These are phyloP conservation scores for Lipomyces starkeyi DNA, from an alignment of 805 yeast genomes.

Conservation along the genomic window DNA sequence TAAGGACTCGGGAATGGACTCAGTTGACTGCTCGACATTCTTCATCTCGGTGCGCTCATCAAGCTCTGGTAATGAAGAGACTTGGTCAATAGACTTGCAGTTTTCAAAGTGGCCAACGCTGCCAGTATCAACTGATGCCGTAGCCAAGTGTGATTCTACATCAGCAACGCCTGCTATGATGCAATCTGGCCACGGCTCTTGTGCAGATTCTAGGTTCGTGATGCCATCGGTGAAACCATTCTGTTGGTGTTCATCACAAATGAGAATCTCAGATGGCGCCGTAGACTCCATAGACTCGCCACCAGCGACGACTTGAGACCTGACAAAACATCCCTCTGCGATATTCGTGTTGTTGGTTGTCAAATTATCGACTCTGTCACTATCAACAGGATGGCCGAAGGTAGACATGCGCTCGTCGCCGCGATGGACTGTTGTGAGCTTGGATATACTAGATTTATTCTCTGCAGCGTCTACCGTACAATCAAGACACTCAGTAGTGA, in stretches of 20 bases:
- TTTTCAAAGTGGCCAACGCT: background rate
- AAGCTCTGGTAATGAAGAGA: background rate
- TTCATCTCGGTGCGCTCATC: no score
- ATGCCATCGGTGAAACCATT: background rate
- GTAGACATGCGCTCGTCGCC: no score
- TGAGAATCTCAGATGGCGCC: background rate
- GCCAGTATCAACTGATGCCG: background rate
- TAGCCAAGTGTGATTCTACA: background rate
- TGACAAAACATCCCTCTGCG: background rate
- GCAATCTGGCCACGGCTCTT: background rate
- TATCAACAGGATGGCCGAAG: background rate
- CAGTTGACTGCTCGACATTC: no score
- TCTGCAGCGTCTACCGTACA: background rate
- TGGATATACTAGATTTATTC: background rate
- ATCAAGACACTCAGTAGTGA: background rate
- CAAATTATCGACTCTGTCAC: background rate
- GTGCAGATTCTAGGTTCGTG: background rate
- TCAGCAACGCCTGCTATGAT: background rate
- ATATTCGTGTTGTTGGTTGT: background rate
- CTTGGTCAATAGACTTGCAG: background rate
- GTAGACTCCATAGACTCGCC: background rate
- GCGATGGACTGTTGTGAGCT: background rate
- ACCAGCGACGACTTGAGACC: background rate
- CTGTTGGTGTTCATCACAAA: background rate
- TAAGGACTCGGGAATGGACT: no score